phyloP scores from a whole-genome alignment of 2,329 filamentous ascomycete species.

The Shiraia bambusicola region DNA sequence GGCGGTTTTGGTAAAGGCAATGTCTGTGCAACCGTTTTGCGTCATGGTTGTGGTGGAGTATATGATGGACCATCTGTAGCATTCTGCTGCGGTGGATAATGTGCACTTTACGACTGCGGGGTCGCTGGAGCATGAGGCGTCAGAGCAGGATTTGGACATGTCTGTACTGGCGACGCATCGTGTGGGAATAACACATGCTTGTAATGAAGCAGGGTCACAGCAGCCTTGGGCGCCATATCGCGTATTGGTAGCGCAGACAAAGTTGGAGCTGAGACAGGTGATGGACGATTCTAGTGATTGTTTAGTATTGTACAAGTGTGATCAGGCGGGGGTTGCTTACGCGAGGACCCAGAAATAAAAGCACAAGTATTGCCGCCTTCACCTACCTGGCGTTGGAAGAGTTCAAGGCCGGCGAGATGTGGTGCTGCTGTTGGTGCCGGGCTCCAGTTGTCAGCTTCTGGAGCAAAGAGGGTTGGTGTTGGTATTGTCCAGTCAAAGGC shows the following conservation, averaged over 20 bases:
- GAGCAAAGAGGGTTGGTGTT: slow-evolving; percentile 28
- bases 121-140: slow-evolving; percentile 26
- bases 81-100: slow-evolving; percentile 18
- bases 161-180: slow-evolving; percentile 32
- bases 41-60: slow-evolving; percentile 31
- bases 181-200: slow-evolving; percentile 32
- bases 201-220: slow-evolving; percentile 26
- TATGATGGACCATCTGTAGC: slow-evolving; percentile 31
- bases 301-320: slow-evolving; percentile 7
- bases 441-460: slow-evolving; percentile 31
- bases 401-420: slow-evolving; percentile 18
- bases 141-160: slow-evolving; percentile 30
- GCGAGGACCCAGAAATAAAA: slow-evolving; percentile 27
- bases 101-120: slow-evolving; percentile 35
- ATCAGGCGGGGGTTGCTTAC: slow-evolving; percentile 14
- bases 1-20: slow-evolving; percentile 20
- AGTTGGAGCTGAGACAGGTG: slow-evolving; percentile 28
- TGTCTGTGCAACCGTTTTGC: slow-evolving; percentile 34
- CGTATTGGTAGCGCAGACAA: slow-evolving; percentile 39
- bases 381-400: slow-evolving; percentile 28
- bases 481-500: slow-evolving; percentile 32
- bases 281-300: slow-evolving; percentile 25
- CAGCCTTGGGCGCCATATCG: slow-evolving; percentile 37
- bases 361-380: slow-evolving; percentile 32
- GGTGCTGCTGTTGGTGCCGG: slow-evolving; percentile 35